Base-by-base conservation (phyloP, 768 basidiomycete genomes). In the Kwoniella heveanensis region DNA sequence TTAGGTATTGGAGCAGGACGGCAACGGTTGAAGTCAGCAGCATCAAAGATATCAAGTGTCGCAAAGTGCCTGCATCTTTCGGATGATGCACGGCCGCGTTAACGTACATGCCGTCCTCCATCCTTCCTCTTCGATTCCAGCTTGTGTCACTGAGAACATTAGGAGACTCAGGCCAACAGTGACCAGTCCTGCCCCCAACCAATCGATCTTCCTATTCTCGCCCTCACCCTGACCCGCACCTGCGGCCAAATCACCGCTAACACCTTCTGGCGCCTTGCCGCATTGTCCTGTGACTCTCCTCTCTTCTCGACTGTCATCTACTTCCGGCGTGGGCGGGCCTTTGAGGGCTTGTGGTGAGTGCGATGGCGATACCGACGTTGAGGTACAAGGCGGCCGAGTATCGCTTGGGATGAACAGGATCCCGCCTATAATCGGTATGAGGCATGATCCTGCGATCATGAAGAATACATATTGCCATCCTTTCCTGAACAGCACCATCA, bases 121-220 rank as follows among this genome's bases (percentile, higher is more conserved):
- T 8, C 85, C 84, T 2, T 84, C 52, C 0, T 82, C 80, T 5
- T 84, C 86, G 10, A 84, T 78, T 13, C 82, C 84, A 19, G 85
- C 88, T 65, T 90, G 85, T 44, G 87, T 86, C 1, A 92, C 83
- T 0, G 87, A 85, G 67, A 90, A 90, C 12, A 87, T 83, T 66
- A 91, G 83, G 0, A 91, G 77, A 2, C 86, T 84, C 22, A 91
- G 80, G 0, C 87, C 89, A 0, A 80, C 71, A 0, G 88, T 89
- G 51, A 86, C 79, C 22, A 91, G 78, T 21, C 83, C 74, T 0
- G 87, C 87, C 5, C 90, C 90, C 15, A 89, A 77, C 89, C 89
- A 91, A 62, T 92, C 90, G 0, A 91, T 83, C 0, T 87, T 82
- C 30, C 80, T 87, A 0, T 74, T 83, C 5, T 47, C 17, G 6